These are phyloP conservation scores for Macaranga tanarius DNA, from an alignment of 441 rosid species.

Conservation along the genomic window DNA sequence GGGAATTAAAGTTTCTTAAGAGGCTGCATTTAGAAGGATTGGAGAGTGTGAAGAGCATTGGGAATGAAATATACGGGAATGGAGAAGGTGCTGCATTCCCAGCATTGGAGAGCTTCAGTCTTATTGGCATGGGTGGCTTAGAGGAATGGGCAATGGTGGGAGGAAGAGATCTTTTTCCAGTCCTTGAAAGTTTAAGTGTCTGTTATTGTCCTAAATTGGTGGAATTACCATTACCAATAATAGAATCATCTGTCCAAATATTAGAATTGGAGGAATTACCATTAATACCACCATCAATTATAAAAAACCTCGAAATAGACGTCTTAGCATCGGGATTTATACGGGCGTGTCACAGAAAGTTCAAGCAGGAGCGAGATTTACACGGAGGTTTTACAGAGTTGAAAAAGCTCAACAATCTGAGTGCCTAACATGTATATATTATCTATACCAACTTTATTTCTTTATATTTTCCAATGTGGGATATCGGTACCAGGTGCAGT, in stretches of 20 bases:
- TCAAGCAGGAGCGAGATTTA: too few species aligned
- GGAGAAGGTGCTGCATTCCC: slow-evolving; percentile 4
- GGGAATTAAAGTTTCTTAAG: slow-evolving; percentile 22
- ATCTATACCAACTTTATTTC: too few species aligned
- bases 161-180: slow-evolving; percentile 12
- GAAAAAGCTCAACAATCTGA: too few species aligned
- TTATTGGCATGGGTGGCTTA: neutral
- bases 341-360: too few species aligned
- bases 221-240: neutral
- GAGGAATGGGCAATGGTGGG: slow-evolving; percentile 14
- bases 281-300: too few species aligned
- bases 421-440: too few species aligned
- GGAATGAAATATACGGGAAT: slow-evolving; percentile 2
- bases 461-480: too few species aligned
- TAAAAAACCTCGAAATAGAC: too few species aligned
- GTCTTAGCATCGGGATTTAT: too few species aligned
- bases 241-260: slow-evolving; percentile 3
- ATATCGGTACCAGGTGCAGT: too few species aligned
- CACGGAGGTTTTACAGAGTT: too few species aligned
- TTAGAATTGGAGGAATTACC: neutral
- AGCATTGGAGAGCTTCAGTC: slow-evolving; percentile 3
- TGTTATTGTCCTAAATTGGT: neutral
- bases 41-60: slow-evolving; percentile 13
- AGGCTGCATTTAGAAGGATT: neutral
- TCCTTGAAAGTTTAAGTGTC: neutral